phyloP scores from a whole-genome alignment of 2,329 filamentous ascomycete genomes.

The Bipolaris zeicola region DNA sequence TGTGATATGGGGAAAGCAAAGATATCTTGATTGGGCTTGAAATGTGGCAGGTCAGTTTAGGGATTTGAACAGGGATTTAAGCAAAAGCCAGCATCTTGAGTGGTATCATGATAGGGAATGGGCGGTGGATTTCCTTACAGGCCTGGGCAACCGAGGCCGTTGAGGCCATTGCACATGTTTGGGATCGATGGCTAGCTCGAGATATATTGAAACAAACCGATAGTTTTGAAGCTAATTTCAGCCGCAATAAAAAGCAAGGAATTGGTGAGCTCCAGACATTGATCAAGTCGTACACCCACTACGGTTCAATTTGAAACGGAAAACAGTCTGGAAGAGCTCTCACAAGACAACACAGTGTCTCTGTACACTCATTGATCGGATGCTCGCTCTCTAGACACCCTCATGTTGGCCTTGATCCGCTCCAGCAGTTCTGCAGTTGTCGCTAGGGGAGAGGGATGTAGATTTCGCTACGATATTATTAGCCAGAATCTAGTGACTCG shows the following conservation, averaged over 20 bases:
- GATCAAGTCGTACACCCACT: too few relatives aligned
- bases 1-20: neutral
- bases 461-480: slow-evolving; percentile 59
- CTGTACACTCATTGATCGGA: neutral
- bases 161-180: too few relatives aligned
- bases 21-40: too few relatives aligned
- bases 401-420: slow-evolving; percentile 71
- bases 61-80: too few relatives aligned
- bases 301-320: neutral
- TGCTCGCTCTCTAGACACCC: slow-evolving; percentile 42
- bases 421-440: slow-evolving; percentile 69
- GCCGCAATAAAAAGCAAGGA: too few relatives aligned
- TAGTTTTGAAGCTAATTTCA: neutral
- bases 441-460: slow-evolving; percentile 64
- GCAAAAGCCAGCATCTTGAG: too few relatives aligned
- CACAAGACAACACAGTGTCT: neutral
- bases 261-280: too few relatives aligned
- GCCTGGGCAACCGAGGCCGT: too few relatives aligned
- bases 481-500: neutral
- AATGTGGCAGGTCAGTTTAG: too few relatives aligned
- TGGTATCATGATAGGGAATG: too few relatives aligned
- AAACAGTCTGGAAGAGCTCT: neutral
- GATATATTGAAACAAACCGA: neutral
- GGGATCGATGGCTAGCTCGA: too few relatives aligned
- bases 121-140: too few relatives aligned